phyloP scores from a whole-genome alignment of 148 eudicot species.

The Camellia japonica region DNA sequence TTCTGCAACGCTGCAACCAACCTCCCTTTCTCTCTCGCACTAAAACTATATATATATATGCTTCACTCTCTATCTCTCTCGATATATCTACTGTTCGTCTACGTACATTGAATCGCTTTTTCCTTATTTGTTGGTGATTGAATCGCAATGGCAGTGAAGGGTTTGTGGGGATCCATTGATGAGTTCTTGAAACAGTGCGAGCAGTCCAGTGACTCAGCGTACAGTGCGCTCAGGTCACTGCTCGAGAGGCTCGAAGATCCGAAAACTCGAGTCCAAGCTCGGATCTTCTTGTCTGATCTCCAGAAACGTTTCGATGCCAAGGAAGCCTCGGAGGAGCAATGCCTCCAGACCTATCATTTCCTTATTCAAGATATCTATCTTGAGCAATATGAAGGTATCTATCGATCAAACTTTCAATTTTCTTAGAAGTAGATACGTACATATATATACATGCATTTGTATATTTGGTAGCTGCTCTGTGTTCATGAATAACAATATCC shows the following conservation, averaged over 20 bases:
- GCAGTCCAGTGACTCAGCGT: constrained; percentile 81
- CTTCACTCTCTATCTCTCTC: neutral
- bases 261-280: constrained; percentile 53
- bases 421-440: neutral
- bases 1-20: neutral
- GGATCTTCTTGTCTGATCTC: constrained; percentile 60
- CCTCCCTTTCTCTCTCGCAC: neutral
- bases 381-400: constrained; percentile 59
- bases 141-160: constrained; percentile 24
- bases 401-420: neutral
- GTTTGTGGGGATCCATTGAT: constrained; percentile 36
- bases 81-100: neutral
- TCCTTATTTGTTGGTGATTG: neutral
- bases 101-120: neutral
- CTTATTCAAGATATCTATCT: constrained; percentile 68
- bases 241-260: constrained; percentile 79
- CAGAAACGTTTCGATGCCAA: constrained; percentile 50
- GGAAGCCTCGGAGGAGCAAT: constrained; percentile 49
- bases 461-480: neutral
- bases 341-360: constrained; percentile 71
- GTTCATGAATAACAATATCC: neutral
- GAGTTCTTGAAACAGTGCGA: constrained; percentile 62
- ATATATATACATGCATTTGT: neutral
- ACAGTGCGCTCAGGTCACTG: constrained; percentile 58
- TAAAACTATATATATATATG: neutral